phyloP scores from a whole-genome alignment of 2,329 filamentous ascomycete species.

The Pseudocercospora fijiensis region DNA sequence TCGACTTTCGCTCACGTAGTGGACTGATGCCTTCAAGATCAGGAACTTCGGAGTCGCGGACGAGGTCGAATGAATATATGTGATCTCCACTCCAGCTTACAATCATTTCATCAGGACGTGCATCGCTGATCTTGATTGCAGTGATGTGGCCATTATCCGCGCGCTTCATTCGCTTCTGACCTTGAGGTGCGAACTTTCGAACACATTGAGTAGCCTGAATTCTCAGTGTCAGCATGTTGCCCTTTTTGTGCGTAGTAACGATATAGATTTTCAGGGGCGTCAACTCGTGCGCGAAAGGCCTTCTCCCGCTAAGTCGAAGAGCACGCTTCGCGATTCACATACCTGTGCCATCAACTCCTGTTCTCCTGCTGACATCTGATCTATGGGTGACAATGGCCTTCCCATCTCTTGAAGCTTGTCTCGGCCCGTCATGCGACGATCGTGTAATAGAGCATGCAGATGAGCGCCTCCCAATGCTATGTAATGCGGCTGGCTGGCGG shows the following conservation, averaged over 20 bases:
- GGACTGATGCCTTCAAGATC: constrained; percentile 36
- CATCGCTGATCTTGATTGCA: constrained; percentile 69
- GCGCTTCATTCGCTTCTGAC: constrained; percentile 54
- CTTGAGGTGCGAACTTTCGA: constrained; percentile 63
- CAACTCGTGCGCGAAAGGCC: background rate
- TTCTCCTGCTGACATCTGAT: constrained; percentile 46
- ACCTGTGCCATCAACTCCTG: constrained; percentile 55
- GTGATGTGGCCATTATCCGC: constrained; percentile 65
- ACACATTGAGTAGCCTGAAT: constrained; percentile 61
- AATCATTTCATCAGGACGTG: constrained; percentile 65
- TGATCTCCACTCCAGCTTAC: constrained; percentile 65
- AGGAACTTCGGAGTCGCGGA: constrained; percentile 49
- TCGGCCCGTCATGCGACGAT: constrained; percentile 65
- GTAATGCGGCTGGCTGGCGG: constrained; percentile 65
- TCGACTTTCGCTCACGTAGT: constrained; percentile 11
- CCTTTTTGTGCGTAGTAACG: background rate
- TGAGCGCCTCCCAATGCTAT: constrained; percentile 69
- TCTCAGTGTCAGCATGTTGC: background rate
- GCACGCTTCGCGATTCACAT: background rate
- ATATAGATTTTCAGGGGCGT: background rate
- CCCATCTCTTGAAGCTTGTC: constrained; percentile 58
- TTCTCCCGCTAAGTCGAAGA: background rate
- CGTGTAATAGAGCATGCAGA: constrained; percentile 67
- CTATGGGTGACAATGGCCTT: constrained; percentile 44
- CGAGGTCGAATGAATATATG: constrained; percentile 63